Base-by-base conservation (phyloP, 805 yeast genomes). In the Kregervanrija pseudodelftensis region DNA sequence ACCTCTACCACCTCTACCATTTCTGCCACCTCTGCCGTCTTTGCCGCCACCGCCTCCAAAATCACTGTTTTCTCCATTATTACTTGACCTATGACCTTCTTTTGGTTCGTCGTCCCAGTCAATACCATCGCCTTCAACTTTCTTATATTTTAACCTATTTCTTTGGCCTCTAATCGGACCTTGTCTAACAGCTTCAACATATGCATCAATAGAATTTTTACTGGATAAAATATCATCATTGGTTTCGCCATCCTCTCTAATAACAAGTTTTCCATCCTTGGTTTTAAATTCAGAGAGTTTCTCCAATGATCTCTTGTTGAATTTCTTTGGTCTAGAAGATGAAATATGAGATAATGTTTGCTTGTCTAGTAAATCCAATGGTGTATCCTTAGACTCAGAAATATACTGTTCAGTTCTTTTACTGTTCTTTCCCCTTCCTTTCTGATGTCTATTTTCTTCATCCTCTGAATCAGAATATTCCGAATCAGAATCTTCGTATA, bases 121-220 rank as follows among this genome's bases (percentile, higher is more conserved):
- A 36, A 73, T 80, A 41, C 71, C 77, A 48, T 74, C 82, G 40
- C 70, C 77, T 33, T 75, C 78, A 16, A 74, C 73, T 30, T 54
- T 48, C 67, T 84, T 86, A 69, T 79, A 91, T 67, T 89, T 91
- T 73, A 91, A 77, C 68, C 80, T 88, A 65, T 90, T 90, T 69
- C 79, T 80, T 70, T 87, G 96, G 47, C 97, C 96, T 65, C 96
- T 82, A 3, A 89, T 80, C 30, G 98, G 98, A 17, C 93, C 97
- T 55, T 84, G 85, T 63, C 79, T 83, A 17, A 93, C 88, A 7
- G 99, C 99, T 50, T 89, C 96, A 52, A 89, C 77, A 62, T 93
- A 93, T 0, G 97, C 98, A 59, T 85, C 85, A 52, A 91, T 77
- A 13, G 96, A 95, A 39, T 69, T 67, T 28, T 66, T 64, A 17